Evolutionary conservation across 148 eudicot species (phyloP).

Genomic region (Mesembryanthemum crystallinum): DNA sequence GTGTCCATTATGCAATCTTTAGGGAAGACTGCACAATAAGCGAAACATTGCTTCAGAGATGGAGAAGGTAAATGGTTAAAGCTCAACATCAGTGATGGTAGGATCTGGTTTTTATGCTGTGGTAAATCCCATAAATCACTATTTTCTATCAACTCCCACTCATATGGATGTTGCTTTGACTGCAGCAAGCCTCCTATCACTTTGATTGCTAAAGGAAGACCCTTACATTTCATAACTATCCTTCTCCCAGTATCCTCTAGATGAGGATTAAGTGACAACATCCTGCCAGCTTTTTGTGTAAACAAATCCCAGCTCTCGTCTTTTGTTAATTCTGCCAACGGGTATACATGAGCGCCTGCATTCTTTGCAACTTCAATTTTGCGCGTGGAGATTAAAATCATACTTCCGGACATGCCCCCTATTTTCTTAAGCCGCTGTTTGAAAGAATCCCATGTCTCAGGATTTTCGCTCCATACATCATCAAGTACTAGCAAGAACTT

Average conservation of each 20-base stretch:
- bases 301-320: slow-evolving; percentile 22
- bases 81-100: slow-evolving; percentile 20
- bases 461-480: slow-evolving; percentile 24
- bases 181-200: neutral
- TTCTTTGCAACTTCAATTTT: neutral
- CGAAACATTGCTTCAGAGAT: slow-evolving; percentile 21
- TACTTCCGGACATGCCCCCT: neutral
- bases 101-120: neutral
- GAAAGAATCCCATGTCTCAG: slow-evolving; percentile 13
- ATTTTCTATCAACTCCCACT: slow-evolving; percentile 21
- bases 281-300: slow-evolving; percentile 10
- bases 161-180: neutral
- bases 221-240: slow-evolving; percentile 24
- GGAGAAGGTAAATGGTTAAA: slow-evolving; percentile 16
- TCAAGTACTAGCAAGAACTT: slow-evolving; percentile 26
- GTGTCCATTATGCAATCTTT: neutral
- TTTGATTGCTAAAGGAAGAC: slow-evolving; percentile 29
- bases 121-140: slow-evolving; percentile 15
- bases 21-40: slow-evolving; percentile 20
- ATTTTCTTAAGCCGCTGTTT: neutral
- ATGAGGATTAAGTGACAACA: neutral
- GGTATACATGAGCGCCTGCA: neutral
- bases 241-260: slow-evolving; percentile 18
- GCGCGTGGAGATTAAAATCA: slow-evolving; percentile 22
- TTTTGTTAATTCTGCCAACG: neutral